Percentiles rank a stretch among this genome's conserved stretches.
Evolutionary conservation across 2,329 filamentous ascomycete species (phyloP).

Genomic region (Calonectria leucothoes): DNA sequence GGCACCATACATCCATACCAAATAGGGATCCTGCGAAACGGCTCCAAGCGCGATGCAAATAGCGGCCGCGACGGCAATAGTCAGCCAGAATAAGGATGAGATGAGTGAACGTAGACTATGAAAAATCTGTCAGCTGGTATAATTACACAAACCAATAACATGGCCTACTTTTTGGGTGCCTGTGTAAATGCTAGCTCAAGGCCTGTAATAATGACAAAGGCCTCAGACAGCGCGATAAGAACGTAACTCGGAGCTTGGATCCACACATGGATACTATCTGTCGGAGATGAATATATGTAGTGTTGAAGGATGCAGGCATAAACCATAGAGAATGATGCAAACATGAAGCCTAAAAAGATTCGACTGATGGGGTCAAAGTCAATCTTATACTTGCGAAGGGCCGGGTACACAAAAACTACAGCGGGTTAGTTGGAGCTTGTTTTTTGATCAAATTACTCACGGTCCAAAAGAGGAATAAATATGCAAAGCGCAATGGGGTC

Average conservation of each 20-base stretch:
- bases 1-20: constrained; percentile 28
- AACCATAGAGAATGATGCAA: constrained; percentile 37
- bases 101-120: constrained; percentile 22
- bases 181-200: constrained; percentile 24
- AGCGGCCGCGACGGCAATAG: constrained; percentile 25
- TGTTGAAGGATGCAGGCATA: constrained; percentile 35
- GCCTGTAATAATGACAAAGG: constrained; percentile 26
- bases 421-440: background rate
- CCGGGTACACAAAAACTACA: constrained; percentile 31
- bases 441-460: constrained; percentile 10
- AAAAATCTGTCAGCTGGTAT: background rate
- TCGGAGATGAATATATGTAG: constrained; percentile 34
- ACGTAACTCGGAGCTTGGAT: constrained; percentile 23
- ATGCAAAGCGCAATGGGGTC: constrained; percentile 42
- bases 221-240: constrained; percentile 23
- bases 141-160: too few species aligned
- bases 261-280: constrained; percentile 27
- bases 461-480: constrained; percentile 43
- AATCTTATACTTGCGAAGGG: constrained; percentile 34
- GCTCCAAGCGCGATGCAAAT: constrained; percentile 25
- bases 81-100: constrained; percentile 23
- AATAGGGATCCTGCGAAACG: constrained; percentile 25
- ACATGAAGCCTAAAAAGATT: constrained; percentile 38
- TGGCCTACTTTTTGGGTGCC: constrained; percentile 23
- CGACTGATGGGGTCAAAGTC: constrained; percentile 34